Evolutionary conservation across 2,329 filamentous ascomycete species (phyloP).

Genomic region (Diaporthe sp.): DNA sequence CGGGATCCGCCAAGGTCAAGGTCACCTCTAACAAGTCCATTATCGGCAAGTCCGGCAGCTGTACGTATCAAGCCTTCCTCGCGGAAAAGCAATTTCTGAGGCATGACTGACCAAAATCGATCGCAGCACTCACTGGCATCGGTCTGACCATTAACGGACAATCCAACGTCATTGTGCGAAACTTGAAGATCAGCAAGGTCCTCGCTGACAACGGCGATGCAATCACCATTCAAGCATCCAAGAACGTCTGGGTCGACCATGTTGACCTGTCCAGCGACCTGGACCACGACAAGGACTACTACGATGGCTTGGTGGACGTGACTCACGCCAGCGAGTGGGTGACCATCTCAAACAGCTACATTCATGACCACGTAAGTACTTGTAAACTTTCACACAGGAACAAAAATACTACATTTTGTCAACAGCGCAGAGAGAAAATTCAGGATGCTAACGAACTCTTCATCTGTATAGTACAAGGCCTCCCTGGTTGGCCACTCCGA

Average conservation of each 20-base stretch:
- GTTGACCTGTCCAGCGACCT: slow-evolving; percentile 73
- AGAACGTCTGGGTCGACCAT: slow-evolving; percentile 78
- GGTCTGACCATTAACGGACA: slow-evolving; percentile 67
- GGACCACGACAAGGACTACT: slow-evolving; percentile 76
- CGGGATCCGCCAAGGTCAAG: slow-evolving; percentile 56
- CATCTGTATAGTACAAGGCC: slow-evolving; percentile 59
- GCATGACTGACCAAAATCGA: background rate
- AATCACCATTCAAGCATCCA: slow-evolving; percentile 69
- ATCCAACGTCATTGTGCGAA: slow-evolving; percentile 73
- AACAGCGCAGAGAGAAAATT: background rate
- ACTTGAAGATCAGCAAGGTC: slow-evolving; percentile 71
- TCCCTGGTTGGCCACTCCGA: slow-evolving; percentile 74
- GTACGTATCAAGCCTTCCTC: background rate
- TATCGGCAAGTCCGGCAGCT: slow-evolving; percentile 57
- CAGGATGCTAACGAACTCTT: background rate
- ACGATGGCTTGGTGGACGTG: slow-evolving; percentile 76
- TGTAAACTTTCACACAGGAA: too few species aligned
- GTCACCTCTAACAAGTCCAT: slow-evolving; percentile 66
- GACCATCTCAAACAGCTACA: slow-evolving; percentile 61
- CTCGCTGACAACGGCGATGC: slow-evolving; percentile 70
- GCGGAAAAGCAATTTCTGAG: background rate
- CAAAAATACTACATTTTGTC: accelerated
- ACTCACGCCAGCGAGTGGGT: slow-evolving; percentile 75
- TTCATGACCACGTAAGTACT: slow-evolving; percentile 61
- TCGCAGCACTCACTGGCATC: slow-evolving; percentile 55